A percentile compares a stretch with the other conserved stretches of the same genome.
Conservation (phyloP, 169 alveolate species). For the Eimeria tenella region DNA sequence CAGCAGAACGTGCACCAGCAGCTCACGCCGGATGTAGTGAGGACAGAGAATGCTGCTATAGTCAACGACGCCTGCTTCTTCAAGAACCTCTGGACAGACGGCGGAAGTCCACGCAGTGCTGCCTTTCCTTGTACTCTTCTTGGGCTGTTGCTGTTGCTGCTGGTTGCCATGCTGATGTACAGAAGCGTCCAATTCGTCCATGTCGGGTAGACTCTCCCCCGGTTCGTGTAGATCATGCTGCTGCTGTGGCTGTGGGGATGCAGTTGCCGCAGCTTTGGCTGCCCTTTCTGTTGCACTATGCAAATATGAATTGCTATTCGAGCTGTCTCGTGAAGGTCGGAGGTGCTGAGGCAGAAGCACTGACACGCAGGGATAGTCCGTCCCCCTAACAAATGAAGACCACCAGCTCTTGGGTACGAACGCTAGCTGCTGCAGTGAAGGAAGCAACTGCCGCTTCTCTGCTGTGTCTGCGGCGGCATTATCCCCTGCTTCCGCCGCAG, state of each 20-base stretch:
- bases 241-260: not conserved
- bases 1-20: not conserved
- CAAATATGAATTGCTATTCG: slow-evolving; percentile 32
- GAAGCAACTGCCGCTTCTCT: slow-evolving; percentile 67
- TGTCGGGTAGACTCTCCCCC: not conserved
- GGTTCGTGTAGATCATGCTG: slow-evolving; percentile 20
- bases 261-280: slow-evolving; percentile 7
- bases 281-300: slow-evolving; percentile 24
- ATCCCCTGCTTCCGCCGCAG: slow-evolving; percentile 35
- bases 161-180: not conserved
- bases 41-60: slow-evolving; percentile 76
- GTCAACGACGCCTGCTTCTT: slow-evolving; percentile 62
- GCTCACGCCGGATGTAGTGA: slow-evolving; percentile 53
- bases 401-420: slow-evolving; percentile 73
- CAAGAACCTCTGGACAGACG: slow-evolving; percentile 35
- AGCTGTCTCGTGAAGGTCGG: slow-evolving; percentile 48
- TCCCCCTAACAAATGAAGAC: slow-evolving; percentile 56
- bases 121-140: slow-evolving; percentile 40
- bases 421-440: slow-evolving; percentile 60
- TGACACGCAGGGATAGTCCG: slow-evolving; percentile 62
- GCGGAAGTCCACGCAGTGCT: slow-evolving; percentile 63
- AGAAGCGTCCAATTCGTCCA: not conserved
- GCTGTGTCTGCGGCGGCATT: slow-evolving; percentile 23
- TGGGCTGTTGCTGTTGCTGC: slow-evolving; percentile 54
- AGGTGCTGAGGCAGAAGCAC: slow-evolving; percentile 52